Evolutionary conservation across 2,329 filamentous ascomycete genomes (phyloP).

Genomic region (Fusarium heterosporum): DNA sequence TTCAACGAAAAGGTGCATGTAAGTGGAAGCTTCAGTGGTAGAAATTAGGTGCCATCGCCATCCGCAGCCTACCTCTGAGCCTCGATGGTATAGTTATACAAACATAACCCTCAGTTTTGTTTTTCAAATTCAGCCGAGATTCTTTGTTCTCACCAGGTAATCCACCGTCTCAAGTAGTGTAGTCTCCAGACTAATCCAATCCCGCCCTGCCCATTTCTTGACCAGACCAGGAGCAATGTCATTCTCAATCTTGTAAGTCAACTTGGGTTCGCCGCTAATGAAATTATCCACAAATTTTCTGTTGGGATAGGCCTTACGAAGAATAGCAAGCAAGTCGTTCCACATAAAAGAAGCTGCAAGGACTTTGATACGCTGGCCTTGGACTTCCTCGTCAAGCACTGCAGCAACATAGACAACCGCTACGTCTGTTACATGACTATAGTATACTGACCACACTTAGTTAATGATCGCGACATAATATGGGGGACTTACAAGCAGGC

Average conservation of each 20-base stretch:
- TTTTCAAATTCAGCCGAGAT: background rate
- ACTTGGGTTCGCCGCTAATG: conserved; percentile 4
- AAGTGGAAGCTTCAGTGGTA: no score
- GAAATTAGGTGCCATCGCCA: no score
- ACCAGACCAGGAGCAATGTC: conserved; percentile 22
- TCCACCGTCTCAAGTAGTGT: conserved; percentile 19
- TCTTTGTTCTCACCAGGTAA: conserved; percentile 13
- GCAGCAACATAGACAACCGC: conserved; percentile 33
- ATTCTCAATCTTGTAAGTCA: conserved; percentile 26
- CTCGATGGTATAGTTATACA: no score
- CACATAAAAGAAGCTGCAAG: conserved; percentile 27
- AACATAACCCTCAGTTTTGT: no score
- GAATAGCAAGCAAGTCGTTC: conserved; percentile 25
- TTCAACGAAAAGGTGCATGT: no score
- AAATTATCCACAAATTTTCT: conserved; percentile 26
- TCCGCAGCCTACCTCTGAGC: no score
- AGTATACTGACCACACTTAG: conserved; percentile 22
- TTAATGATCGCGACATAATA: fast-evolving
- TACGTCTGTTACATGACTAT: conserved; percentile 30
- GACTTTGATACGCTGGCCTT: conserved; percentile 24
- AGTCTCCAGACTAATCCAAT: conserved; percentile 22
- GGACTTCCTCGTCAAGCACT: conserved; percentile 14
- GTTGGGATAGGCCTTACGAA: conserved; percentile 20
- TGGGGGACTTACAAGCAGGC: conserved; percentile 16
- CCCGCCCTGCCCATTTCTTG: conserved; percentile 31